Conservation (phyloP, 257 asterid species). For the Perilla frutescens region DNA sequence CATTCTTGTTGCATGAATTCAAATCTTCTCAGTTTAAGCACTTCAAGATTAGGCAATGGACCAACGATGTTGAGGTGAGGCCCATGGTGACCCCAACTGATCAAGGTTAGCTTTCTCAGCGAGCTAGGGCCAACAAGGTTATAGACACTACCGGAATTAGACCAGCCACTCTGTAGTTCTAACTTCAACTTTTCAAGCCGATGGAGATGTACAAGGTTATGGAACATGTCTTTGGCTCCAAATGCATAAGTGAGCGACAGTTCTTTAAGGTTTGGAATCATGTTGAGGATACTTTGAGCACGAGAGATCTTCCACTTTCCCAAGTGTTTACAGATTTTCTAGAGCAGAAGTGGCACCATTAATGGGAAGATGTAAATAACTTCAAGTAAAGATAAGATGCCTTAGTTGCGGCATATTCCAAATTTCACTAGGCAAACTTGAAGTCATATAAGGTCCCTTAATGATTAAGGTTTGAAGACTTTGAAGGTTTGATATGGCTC, state of each 20-base stretch:
- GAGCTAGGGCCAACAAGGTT: neutral
- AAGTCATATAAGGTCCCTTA: neutral
- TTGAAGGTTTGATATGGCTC: too few species aligned
- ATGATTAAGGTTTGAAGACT: neutral
- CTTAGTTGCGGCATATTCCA: conserved; percentile 5
- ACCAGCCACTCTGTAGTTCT: neutral
- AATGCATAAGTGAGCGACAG: neutral
- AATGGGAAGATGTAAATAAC: too few species aligned
- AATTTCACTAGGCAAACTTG: neutral
- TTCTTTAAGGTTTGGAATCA: conserved; percentile 1
- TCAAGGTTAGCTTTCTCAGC: conserved; percentile 22
- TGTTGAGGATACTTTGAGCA: neutral
- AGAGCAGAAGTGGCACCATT: neutral
- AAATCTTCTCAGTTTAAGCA: too few species aligned
- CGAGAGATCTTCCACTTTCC: neutral
- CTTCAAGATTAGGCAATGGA: too few species aligned
- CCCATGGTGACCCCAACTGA: neutral
- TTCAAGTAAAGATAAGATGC: neutral
- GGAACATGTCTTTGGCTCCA: neutral
- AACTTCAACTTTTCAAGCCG: neutral
- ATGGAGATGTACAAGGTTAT: neutral
- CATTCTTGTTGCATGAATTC: too few species aligned
- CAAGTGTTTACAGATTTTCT: neutral
- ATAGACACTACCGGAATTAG: neutral
- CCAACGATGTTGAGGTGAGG: too few species aligned